Evolutionary conservation across 192 early-diverging fungal species (phyloP), one percentile per base, ranked within the genome.

Genomic region (Anaeromyces robustus): DNA sequence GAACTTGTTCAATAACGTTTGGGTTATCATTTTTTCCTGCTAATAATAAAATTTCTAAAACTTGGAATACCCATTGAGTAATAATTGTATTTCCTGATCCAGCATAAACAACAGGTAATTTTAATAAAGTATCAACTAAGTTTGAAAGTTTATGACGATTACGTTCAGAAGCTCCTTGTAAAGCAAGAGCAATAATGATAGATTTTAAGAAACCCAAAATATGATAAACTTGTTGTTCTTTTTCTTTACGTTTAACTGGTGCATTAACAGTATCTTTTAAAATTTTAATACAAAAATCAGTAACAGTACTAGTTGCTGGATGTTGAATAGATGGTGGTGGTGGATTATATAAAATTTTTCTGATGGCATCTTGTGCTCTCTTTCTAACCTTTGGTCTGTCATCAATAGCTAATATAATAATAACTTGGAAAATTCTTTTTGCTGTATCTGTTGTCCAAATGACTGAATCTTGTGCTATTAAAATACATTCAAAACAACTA

Each of bases 301-400:
- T 87, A 1, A 89, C 88, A 80, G 88, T 84, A 19, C 81, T 39
- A 26, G 93, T 89, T 29, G 89, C 92, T 17, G 96, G 96, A 85
- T 96, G 95, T 32, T 89, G 83, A 4, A 86, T 78, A 31, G 86
- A 84, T 13, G 94, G 94, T 30, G 92, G 88, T 32, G 96, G 95
- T 52, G 94, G 94, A 81, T 83, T 85, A 5, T 86, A 84, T 30
- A 97, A 85, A 77, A 98, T 87, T 43, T 86, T 84, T 34, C 87
- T 87, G 34, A 95, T 90, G 17, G 93, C 93, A 78, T 97, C 95
- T 81, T 94, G 94, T 30, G 96, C 95, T 78, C 93, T 86, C 85
- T 94, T 93, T 30, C 97, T 91, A 77, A 96, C 92, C 88, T 95
- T 97, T 34, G 97, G 95, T 78, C 95, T 89, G 77, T 85, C 87